Percentiles rank a stretch among this genome's conserved stretches.
Evolutionary conservation across 345 rosid species (phyloP).

Genomic region (Hibiscus trionum): DNA sequence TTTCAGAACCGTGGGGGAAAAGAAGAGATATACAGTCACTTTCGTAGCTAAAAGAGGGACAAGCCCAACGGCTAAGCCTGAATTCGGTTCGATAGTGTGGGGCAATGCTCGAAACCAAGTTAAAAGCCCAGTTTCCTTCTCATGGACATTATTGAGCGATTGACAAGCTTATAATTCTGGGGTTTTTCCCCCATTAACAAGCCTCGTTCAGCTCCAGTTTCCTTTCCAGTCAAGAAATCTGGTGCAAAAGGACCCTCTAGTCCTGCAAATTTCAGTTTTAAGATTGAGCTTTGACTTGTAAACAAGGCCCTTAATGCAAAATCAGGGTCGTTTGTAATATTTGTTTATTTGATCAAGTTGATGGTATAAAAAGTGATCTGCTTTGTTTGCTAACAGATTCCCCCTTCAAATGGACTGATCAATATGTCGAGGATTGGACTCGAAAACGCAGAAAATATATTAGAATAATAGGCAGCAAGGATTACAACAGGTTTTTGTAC

Average conservation of each 20-base stretch:
- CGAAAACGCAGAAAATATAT: conserved; percentile 13
- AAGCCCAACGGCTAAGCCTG: conserved; percentile 28
- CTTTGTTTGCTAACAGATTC: neutral
- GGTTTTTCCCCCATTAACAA: neutral
- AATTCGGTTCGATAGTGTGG: conserved; percentile 74
- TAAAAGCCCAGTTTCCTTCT: conserved; percentile 68
- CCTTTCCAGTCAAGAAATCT: neutral
- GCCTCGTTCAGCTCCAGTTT: neutral
- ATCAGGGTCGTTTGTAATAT: neutral
- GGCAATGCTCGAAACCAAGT: conserved; percentile 55
- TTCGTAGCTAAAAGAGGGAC: conserved; percentile 53
- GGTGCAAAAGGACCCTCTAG: neutral
- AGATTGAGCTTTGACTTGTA: neutral
- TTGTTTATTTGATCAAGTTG: neutral
- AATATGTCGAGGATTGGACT: neutral
- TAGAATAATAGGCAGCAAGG: conserved; percentile 50
- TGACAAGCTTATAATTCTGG: neutral
- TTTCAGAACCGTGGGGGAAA: conserved; percentile 57
- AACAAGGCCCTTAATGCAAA: neutral
- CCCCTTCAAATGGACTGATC: neutral
- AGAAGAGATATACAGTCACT: conserved; percentile 62
- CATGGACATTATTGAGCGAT: conserved; percentile 40
- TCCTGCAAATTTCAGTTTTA: neutral
- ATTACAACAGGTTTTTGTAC: conserved; percentile 40
- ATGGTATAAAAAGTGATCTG: neutral